A percentile compares a stretch with the other conserved stretches of the same genome.
phyloP scores from a whole-genome alignment of 2,329 filamentous ascomycete species.

The Whalleya microplaca region DNA sequence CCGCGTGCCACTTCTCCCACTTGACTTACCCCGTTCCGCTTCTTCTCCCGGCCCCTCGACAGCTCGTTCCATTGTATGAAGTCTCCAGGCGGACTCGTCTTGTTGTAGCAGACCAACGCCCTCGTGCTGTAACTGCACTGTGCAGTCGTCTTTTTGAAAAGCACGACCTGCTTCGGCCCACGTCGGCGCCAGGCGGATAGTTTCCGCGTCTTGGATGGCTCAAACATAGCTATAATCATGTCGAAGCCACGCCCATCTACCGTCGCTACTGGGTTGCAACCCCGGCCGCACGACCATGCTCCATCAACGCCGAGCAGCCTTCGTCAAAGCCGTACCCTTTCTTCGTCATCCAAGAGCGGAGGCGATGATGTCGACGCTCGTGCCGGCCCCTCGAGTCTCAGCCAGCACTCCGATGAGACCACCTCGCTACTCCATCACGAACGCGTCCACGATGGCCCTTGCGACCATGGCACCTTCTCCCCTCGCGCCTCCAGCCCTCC shows the following conservation, averaged over 20 bases:
- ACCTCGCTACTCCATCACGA: conserved; percentile 51
- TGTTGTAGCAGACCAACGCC: too few species aligned
- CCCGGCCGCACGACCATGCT: conserved; percentile 30
- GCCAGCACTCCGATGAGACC: conserved; percentile 47
- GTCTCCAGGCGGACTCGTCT: too few species aligned
- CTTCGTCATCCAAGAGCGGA: conserved; percentile 26
- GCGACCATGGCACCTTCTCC: conserved; percentile 78
- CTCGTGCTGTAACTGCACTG: too few species aligned
- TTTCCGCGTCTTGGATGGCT: background rate
- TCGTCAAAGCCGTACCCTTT: conserved; percentile 36
- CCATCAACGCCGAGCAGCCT: conserved; percentile 37
- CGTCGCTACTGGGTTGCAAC: conserved; percentile 17
- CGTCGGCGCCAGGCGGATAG: background rate
- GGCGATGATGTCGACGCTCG: conserved; percentile 2
- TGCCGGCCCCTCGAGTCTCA: conserved; percentile 15
- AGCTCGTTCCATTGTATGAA: too few species aligned
- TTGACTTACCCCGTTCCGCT: too few species aligned
- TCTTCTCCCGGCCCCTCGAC: too few species aligned
- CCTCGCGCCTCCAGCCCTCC: conserved; percentile 61
- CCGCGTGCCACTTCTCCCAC: too few species aligned
- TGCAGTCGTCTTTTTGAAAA: too few species aligned
- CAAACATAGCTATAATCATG: conserved; percentile 12
- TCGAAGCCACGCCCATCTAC: conserved; percentile 22
- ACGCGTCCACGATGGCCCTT: conserved; percentile 52
- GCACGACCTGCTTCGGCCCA: background rate